Percentiles rank a stretch among this genome's conserved stretches.
Conservation (phyloP, 768 basidiomycete genomes). For the Podaxis sp. region DNA sequence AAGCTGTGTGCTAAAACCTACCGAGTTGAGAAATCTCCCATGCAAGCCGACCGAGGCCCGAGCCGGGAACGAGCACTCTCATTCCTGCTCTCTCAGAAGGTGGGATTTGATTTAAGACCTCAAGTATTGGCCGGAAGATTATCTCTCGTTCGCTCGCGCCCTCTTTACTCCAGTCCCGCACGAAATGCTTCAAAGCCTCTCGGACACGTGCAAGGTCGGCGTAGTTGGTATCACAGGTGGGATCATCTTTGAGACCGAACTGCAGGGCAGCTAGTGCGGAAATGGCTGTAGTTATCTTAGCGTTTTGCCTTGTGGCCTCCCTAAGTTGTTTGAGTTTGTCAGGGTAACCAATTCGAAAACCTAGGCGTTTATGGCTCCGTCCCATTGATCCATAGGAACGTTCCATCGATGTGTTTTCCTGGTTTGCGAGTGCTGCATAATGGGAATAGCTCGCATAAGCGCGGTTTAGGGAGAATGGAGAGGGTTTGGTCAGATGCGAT, state of each 20-base stretch:
- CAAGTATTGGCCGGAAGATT: constrained; percentile 57
- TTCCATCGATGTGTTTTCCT: constrained; percentile 41
- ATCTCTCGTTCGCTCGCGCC: constrained; percentile 51
- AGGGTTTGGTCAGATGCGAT: constrained; percentile 20
- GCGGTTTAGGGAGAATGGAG: constrained; percentile 40
- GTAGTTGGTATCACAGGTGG: constrained; percentile 15
- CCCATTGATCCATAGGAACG: constrained; percentile 41
- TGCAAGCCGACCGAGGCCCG: constrained; percentile 61
- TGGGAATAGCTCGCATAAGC: constrained; percentile 43
- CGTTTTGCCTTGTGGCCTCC: constrained; percentile 38
- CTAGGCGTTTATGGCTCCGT: constrained; percentile 46
- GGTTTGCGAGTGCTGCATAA: constrained; percentile 39
- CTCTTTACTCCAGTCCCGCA: constrained; percentile 68
- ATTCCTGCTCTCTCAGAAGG: constrained; percentile 26
- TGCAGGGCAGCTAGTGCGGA: constrained; percentile 29
- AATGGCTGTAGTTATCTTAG: constrained; percentile 37
- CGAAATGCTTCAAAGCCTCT: constrained; percentile 65
- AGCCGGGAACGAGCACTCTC: constrained; percentile 61
- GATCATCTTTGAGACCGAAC: constrained; percentile 18
- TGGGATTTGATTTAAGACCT: constrained; percentile 35
- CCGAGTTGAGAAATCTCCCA: constrained; percentile 68
- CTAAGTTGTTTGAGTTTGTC: constrained; percentile 47
- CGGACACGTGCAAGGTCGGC: constrained; percentile 49
- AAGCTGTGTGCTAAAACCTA: constrained; percentile 22
- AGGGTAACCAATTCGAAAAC: constrained; percentile 51